Base-by-base conservation (phyloP, 2,329 filamentous ascomycete species). In the Fusarium fujikuroi region DNA sequence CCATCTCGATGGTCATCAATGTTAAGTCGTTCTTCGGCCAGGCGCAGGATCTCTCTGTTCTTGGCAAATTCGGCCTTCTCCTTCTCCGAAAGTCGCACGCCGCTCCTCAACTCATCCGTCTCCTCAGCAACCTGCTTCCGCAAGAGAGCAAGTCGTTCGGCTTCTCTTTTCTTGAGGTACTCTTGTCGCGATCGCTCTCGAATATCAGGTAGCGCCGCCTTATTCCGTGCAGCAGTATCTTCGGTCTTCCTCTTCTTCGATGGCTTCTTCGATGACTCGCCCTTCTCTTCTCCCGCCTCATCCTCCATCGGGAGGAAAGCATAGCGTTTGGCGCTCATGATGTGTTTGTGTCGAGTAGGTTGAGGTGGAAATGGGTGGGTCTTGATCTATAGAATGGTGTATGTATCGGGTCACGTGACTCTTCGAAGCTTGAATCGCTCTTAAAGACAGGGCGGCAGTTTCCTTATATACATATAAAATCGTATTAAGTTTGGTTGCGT, bases 1-100 rank as follows among this genome's bases (percentile, higher is more conserved):
- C 95, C 95, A 84, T 98, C 95, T 25, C 92, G 89, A 80, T 97
- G 91, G 75, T 98, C 95, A 79, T 98, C 95, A 72, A 99, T 97
- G 47, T 90, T 89, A 62, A 95, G 85, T 28, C 95, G 89, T 80
- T 97, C 94, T 82, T 98, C 93, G 2, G 94, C 94, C 46, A 97
- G 86, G 40, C 92, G 88, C 46, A 97, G 83, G 32, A 95, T 87
- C 81, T 98, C 94, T 50, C 93, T 87, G 79, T 98, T 98, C 79
- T 94, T 92, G 6, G 92, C 92, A 80, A 99, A 98, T 72, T 97
- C 94, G 63, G 91, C 92, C 79, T 92, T 94, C 81, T 99, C 96
- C 66, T 87, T 88, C 67, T 93, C 90, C 0, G 93, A 94, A 21
- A 99, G 82, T 50, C 88, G 87, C 2, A 91, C 91, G 50, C 95